Evolutionary conservation across 176 grass and related monocot species (phyloP), one percentile per base, ranked within the genome.

Genomic region (Oryza longistaminata): DNA sequence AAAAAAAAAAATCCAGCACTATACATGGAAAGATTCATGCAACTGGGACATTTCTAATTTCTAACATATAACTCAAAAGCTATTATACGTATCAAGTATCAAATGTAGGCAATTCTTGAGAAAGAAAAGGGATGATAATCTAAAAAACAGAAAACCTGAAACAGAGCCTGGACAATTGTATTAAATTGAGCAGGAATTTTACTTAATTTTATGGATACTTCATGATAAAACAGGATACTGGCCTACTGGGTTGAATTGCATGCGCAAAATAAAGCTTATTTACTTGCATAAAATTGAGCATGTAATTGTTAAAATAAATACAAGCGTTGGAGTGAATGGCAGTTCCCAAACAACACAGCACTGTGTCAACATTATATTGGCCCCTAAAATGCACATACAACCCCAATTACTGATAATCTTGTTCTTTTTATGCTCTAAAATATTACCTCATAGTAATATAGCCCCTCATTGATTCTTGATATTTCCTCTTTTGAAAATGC

Each of bases 391-490:
- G 37, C 39, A 76, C 21, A 48, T 82, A 33, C 7, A 52, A 70
- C 50, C 67, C n/a, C 70, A 19, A 71, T 86, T 66, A 39, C 60
- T 65, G 29, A 60, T 62, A 76, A 79, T 83, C 44, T 73, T 73
- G 31, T 74, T 68, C 88, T 68, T 52, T 33, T 67, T 48, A 62
- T 64, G 73, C 19, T 81, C 80, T 77, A 77, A 93, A 35, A 70
- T 35, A 19, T 86, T 69, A 96, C 97, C 97, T 96, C 97, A 70
- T 94, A 99, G 76, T 81, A 90, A 82, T 96, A 99, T 61, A 96
- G 82, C 19, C 81, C 93, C 16, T 99, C 93, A 6, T 79, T 96
- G 73, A 99, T 99, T 73, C 76, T 86, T 73, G 93, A 92, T 77
- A 90, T 92, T 87, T 92, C 90, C 84, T 96, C 97, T 73, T 78